Evolutionary conservation across 2,329 filamentous ascomycete genomes (phyloP), one percentile per base, ranked within the genome.

Genomic region (Colletotrichum cordylinicola): DNA sequence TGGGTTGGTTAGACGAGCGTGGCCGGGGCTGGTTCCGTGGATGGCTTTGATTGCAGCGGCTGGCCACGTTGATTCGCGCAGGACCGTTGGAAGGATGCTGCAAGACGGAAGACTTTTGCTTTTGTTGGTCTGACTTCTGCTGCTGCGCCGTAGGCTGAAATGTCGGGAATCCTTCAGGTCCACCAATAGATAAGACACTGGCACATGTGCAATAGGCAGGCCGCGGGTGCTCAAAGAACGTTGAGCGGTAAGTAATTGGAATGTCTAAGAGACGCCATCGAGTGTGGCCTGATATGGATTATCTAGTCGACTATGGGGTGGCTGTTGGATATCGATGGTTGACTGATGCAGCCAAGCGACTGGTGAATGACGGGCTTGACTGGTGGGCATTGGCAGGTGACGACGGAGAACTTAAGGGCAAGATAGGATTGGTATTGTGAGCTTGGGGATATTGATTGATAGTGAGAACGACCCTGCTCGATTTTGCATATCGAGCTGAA

Each of bases 161-260:
- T 7, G 31, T 60, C 68, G 55, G 72, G 39, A 72, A 67, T 75
- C 62, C 68, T 72, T 67, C 68, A 43, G 62, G 31, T 72, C 69
- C 72, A 75, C 72, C 55, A 67, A 56, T 67, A 72, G 72, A 75
- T 72, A 75, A 75, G 68, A 29, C 24, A 43, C 8, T 6, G 27
- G 33, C 58, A 33, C 58, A 31, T 24, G 39, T 9, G 33, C 21
- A 27, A 21, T 13, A 52, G 43, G 43, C n/a, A 52, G 43, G n/a
- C 43, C 10, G 43, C 31, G 27, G 56, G 18, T n/a, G 18, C 56
- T 13, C 24, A n/a, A 39, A 27, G 9, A 6, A 39, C 12, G 18
- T 16, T 35, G 29, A 27, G 55, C 27, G 39, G 31, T 70, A n/a
- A 60, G 60, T 60, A 71, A 74, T 70, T 65, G 15, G 35, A 60